These are phyloP conservation scores for Crassisporium funariophilum DNA, from an alignment of 768 basidiomycete species.

Conservation along the genomic window DNA sequence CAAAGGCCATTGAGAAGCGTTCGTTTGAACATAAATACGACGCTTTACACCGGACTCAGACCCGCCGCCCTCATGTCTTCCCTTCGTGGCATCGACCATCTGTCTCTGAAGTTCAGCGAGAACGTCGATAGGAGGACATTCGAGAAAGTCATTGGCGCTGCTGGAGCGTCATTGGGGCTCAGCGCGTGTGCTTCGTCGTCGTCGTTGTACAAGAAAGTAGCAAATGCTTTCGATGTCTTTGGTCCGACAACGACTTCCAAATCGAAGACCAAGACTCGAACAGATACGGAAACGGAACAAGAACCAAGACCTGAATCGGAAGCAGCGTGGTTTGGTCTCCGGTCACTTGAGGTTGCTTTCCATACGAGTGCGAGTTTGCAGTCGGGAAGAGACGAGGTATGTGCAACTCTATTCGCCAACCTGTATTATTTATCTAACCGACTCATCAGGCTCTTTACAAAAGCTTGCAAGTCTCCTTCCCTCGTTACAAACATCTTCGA, in stretches of 20 bases:
- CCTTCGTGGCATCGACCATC: slow-evolving; percentile 32
- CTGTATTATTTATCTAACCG: not conserved
- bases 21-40: slow-evolving; percentile 42
- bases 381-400: slow-evolving; percentile 36
- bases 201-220: too few relatives aligned
- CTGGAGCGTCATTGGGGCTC: slow-evolving; percentile 36
- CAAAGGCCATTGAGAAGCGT: slow-evolving; percentile 36
- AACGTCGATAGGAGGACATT: slow-evolving; percentile 46
- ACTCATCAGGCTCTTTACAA: slow-evolving; percentile 39
- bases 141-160: slow-evolving; percentile 48
- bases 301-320: too few relatives aligned
- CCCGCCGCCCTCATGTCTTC: slow-evolving; percentile 41
- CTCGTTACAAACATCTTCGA: slow-evolving; percentile 40
- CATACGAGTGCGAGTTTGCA: slow-evolving; percentile 12
- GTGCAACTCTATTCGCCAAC: slow-evolving; percentile 9
- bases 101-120: slow-evolving; percentile 39
- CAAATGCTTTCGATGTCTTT: too few relatives aligned
- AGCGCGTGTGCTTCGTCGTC: too few relatives aligned
- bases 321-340: slow-evolving; percentile 12
- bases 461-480: slow-evolving; percentile 38
- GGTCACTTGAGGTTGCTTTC: slow-evolving; percentile 26
- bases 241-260: too few relatives aligned
- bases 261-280: too few relatives aligned
- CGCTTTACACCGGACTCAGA: slow-evolving; percentile 47
- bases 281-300: too few relatives aligned